Base-by-base conservation (phyloP, 1,284 basidiomycete genomes). In the Somion occarium region DNA sequence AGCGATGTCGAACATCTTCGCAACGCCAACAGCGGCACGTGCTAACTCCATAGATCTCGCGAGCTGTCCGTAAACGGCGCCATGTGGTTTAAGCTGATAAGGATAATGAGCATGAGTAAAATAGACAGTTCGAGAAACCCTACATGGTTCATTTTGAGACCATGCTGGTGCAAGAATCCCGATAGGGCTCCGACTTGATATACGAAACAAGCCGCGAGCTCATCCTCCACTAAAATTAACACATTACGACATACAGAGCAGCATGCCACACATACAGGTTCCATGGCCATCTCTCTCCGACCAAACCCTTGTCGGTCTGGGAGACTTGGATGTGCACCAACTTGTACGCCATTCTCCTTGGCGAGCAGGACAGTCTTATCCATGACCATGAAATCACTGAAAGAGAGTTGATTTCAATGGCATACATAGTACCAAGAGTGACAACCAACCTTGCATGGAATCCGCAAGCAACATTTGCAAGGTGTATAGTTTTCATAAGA, bases 281-380 rank as follows among this genome's bases (percentile, higher is more conserved):
- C 73, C 47, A 84, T 75, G 0, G 68, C 69, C 79, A 85, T 83
- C 58, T 83, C 81, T 13, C 82, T 71, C 7, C 82, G 65, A 0
- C 83, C 82, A 56, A 84, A 85, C 0, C 82, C 82, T 61, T 85
- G 83, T 9, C 70, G 62, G 58, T 85, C 82, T 0, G 82, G 82
- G 3, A 84, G 69, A 9, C 80, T 80, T 0, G 82, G 82, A 56
- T 85, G 83, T 0, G 82, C 82, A 0, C 83, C 83, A 12, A 82
- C 69, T 12, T 65, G 62, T 13, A 83, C 80, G 20, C 67, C 67
- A 58, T 82, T 71, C 25, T 62, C 56, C 53, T 81, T 80, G 3
- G 82, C 82, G 1, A 81, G 66, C 1, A 53, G 47, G 1, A 82
- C 82, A 0, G 81, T 84, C 57, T 75, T 71, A 53, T 79, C 71